Evolutionary conservation across 108 stramenopile species (phyloP), one percentile per base, ranked within the genome.

Genomic region (Cyclotella baltica): DNA sequence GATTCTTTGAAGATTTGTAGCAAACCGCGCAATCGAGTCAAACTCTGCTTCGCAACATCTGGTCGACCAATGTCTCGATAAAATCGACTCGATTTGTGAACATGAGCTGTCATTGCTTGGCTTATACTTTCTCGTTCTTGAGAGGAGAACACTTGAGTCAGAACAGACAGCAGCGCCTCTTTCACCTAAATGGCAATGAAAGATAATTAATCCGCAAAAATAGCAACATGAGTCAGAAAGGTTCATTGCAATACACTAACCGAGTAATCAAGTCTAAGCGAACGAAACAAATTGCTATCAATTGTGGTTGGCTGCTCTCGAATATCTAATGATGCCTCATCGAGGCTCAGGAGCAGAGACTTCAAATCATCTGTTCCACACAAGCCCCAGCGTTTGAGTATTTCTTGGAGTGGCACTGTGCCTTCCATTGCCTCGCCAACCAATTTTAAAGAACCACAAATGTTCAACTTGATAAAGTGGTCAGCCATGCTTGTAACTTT

Each of bases 11-110:
- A 77, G 23, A 53, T 22, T 33, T 75, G 67, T 51, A 80, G 34
- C 22, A 84, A 57, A n/a, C 69, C 57, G 23, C 83, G 68, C 35
- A 84, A 61, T 16, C 79, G 75, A 50, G 67, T 63, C 18, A 81
- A 43, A 2, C 77, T 70, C 25, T 57, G 66, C 37, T 68, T 81
- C 18, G 89, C 87, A 66, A 67, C 66, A 61, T 83, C 69, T n/a
- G 78, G 67, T 29, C 76, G 66, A 22, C 84, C 83, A 25, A 73
- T 68, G 4, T 85, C 73, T 40, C 85, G 37, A 53, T 84, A 86
- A 56, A 76, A 43, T 38, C 58, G 69, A 64, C 82, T 84, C 19
- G 76, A 82, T 77, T 73, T 75, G 51, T 78, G 80, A 0, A 90
- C 56, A 31, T 86, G 85, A 29, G 83, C 74, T 66, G 69, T 74